phyloP scores from a whole-genome alignment of 139 green algal species.

The Chlorella sp. region DNA sequence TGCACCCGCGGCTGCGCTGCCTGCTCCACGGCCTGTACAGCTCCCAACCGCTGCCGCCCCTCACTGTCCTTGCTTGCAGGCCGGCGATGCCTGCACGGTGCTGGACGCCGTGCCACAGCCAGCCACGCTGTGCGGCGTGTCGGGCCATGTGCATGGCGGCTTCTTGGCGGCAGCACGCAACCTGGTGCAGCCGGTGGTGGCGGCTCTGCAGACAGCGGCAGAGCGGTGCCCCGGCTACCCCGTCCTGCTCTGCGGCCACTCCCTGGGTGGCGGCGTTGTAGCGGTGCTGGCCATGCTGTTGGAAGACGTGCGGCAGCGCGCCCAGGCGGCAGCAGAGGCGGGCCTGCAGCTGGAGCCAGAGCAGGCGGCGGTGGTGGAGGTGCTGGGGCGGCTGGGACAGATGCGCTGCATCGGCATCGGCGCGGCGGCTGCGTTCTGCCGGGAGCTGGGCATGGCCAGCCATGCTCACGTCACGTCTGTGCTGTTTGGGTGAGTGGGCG shows the following conservation, averaged over 20 bases:
- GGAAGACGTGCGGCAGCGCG: not conserved
- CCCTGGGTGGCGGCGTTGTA: conserved; percentile 52
- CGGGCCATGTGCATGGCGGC: conserved; percentile 23
- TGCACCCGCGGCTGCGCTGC: too few relatives aligned
- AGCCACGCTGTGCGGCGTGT: not conserved
- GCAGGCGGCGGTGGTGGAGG: not conserved
- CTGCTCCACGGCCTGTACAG: too few relatives aligned
- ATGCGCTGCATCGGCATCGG: conserved; percentile 17
- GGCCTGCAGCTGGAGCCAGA: not conserved
- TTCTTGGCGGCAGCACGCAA: conserved; percentile 28
- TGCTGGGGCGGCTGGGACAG: conserved; percentile 8
- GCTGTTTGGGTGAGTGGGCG: conserved; percentile 10
- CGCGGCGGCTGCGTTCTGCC: conserved; percentile 21
- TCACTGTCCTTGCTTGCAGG: too few relatives aligned
- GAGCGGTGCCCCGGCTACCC: conserved; percentile 57
- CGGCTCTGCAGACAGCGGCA: conserved; percentile 43
- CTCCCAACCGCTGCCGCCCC: too few relatives aligned
- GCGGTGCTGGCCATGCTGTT: conserved; percentile 27
- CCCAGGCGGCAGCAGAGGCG: not conserved
- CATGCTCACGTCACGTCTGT: not conserved
- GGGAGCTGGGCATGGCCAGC: conserved; percentile 11
- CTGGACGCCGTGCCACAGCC: conserved; percentile 16
- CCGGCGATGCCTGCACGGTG: not conserved
- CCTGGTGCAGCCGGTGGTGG: conserved; percentile 18
- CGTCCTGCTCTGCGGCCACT: conserved; percentile 62